Conservation (phyloP, 768 basidiomycete species). For the Tulasnella sp. region DNA sequence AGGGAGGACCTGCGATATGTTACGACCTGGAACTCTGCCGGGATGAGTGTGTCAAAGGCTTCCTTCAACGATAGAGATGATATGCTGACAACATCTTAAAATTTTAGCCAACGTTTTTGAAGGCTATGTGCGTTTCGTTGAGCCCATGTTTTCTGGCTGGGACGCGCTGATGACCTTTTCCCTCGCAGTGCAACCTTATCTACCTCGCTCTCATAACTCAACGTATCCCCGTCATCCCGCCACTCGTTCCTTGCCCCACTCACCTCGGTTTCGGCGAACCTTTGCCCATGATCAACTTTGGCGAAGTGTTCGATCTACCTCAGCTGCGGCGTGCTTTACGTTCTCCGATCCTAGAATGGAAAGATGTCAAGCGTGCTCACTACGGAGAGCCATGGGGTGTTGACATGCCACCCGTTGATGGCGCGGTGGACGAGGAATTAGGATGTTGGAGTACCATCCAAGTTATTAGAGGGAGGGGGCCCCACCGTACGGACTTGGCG, state of each 20-base stretch:
- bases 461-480: not conserved
- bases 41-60: not conserved
- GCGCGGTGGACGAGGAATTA: constrained; percentile 3
- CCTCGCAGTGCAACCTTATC: constrained; percentile 44
- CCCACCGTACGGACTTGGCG: not conserved
- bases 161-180: not conserved
- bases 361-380: constrained; percentile 51
- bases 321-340: constrained; percentile 45
- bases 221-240: constrained; percentile 55
- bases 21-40: not conserved
- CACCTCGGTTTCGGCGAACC: constrained; percentile 32
- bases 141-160: too few species aligned
- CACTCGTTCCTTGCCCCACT: constrained; percentile 49
- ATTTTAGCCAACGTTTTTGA: not conserved
- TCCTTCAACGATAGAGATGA: not conserved
- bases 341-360: constrained; percentile 59
- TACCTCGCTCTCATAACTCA: constrained; percentile 55
- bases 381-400: constrained; percentile 14
- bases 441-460: constrained; percentile 26
- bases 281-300: constrained; percentile 42
- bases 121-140: not conserved
- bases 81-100: not conserved
- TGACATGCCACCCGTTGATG: not conserved
- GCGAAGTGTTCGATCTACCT: constrained; percentile 58
- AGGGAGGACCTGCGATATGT: not conserved